Base-by-base conservation (phyloP, 108 stramenopile genomes). In the Discostella pseudostelligera region DNA sequence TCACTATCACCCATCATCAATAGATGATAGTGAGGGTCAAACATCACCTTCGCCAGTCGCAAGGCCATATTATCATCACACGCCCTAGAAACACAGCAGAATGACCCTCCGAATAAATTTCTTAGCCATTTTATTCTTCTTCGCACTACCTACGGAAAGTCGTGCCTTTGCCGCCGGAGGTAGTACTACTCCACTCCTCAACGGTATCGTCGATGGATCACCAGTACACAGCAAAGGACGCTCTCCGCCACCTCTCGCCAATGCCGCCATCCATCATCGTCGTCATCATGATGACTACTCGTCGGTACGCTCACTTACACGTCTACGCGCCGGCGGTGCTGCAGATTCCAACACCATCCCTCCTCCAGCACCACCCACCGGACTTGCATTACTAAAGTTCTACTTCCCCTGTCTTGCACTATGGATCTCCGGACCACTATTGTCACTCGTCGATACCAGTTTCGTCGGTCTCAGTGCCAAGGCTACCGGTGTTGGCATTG, bases 401-500 rank as follows among this genome's bases (percentile, higher is more conserved):
- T 89, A 89, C 62, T 49, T 92, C 26, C 93, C 93, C 24, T 89
- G 88, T 22, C 60, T 91, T 21, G 88, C 78, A 1, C 56, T 94
- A 12, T 94, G 89, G 89, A 85, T 94, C 8, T 85, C 87, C 16
- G 84, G 84, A 35, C 93, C 93, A 0, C 78, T 94, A 22, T 70
- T 94, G 10, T 82, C 80, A 14, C 69, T 94, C 25, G 85, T 94
- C 45, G 93, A 94, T 62, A 94, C 93, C 12, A 67, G 83, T 42
- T 88, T 89, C 82, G 84, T 94, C 17, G 93, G 93, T 9, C 78
- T 94, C 4, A 79, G 82, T 7, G 86, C 82, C 53, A 56, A 63
- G 56, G 42, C 66, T 70, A 20, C 70, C 70, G 37, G 62, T 29
- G 36, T 85, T 65, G 37, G 87, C 69, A 22, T 59, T 72, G 39